phyloP scores from a whole-genome alignment of 208 protist species.

The Leishmania aethiopica region DNA sequence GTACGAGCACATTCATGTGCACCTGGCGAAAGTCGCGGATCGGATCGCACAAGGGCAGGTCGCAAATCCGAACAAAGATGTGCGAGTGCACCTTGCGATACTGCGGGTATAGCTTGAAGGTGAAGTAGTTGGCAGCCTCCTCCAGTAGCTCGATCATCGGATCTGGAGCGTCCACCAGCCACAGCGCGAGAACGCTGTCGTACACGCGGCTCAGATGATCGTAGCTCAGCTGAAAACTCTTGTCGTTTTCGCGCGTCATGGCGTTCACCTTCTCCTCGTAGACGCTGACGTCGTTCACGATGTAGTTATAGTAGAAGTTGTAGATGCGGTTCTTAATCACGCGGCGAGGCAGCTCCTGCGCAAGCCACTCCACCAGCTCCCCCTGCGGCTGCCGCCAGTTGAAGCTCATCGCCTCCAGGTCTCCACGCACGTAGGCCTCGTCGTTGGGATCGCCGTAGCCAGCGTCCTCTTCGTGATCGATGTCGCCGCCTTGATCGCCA shows the following conservation, averaged over 20 bases:
- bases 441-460: slow-evolving; percentile 48
- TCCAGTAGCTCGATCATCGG: slow-evolving; percentile 98
- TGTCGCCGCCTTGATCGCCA: background rate
- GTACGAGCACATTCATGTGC: slow-evolving; percentile 98
- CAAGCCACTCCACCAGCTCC: slow-evolving; percentile 89
- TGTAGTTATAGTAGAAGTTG: slow-evolving; percentile 93
- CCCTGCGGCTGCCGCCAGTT: slow-evolving; percentile 89
- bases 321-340: slow-evolving; percentile 92
- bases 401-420: slow-evolving; percentile 80
- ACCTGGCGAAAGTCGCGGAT: slow-evolving; percentile 98
- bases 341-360: slow-evolving; percentile 84
- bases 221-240: slow-evolving; percentile 95
- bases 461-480: slow-evolving; percentile 11
- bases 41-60: slow-evolving; percentile 96
- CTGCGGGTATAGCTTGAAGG: slow-evolving; percentile 91
- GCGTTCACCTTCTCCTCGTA: slow-evolving; percentile 84
- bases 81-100: slow-evolving; percentile 92
- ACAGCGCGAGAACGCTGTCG: slow-evolving; percentile 94
- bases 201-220: slow-evolving; percentile 91
- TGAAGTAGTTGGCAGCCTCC: slow-evolving; percentile 94
- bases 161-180: slow-evolving; percentile 96
- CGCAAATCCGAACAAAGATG: slow-evolving; percentile 97
- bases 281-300: slow-evolving; percentile 72
- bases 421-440: slow-evolving; percentile 75
- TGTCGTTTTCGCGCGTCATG: slow-evolving; percentile 93